Conservation (phyloP, 1,284 basidiomycete genomes). For the Rhodotorula sp. region DNA sequence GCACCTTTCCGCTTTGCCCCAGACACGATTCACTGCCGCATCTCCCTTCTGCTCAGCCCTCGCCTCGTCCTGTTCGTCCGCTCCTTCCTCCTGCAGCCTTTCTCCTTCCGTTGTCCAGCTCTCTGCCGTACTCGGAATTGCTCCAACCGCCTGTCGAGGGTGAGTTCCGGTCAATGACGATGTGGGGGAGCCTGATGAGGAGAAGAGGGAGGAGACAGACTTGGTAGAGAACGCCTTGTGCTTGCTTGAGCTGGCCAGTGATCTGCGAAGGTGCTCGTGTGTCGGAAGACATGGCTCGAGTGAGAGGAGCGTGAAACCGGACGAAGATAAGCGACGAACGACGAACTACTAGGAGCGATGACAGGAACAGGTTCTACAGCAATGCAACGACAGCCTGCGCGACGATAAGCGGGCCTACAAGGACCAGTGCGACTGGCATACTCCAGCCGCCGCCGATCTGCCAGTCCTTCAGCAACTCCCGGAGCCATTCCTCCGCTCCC, state of each 20-base stretch:
- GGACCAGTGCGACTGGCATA: constrained; percentile 45
- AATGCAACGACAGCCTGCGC: constrained; percentile 15
- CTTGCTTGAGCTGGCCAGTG: constrained; percentile 6
- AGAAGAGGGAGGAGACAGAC: neutral
- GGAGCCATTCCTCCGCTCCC: constrained; percentile 20
- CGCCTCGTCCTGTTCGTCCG: constrained; percentile 48
- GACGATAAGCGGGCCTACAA: constrained; percentile 47
- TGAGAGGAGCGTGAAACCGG: neutral
- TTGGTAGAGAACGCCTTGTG: constrained; percentile 20
- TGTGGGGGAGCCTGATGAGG: neutral
- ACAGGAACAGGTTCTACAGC: neutral
- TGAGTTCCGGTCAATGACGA: neutral
- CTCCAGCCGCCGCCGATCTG: constrained; percentile 48
- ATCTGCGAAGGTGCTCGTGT: constrained; percentile 16
- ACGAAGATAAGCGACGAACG: neutral
- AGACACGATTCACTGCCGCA: constrained; percentile 44
- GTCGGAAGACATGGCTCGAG: constrained; percentile 1
- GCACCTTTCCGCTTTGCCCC: constrained; percentile 50
- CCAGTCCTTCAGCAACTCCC: constrained; percentile 46
- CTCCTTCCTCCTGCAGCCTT: constrained; percentile 44
- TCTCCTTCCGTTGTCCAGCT: constrained; percentile 45
- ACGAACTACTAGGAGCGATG: no score
- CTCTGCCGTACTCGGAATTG: constrained; percentile 9
- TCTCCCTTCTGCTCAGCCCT: constrained; percentile 46
- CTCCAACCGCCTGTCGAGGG: constrained; percentile 14